Evolutionary conservation across 139 green algal genomes (phyloP), one percentile per base, ranked within the genome.

Genomic region (Chlorella sp.): DNA sequence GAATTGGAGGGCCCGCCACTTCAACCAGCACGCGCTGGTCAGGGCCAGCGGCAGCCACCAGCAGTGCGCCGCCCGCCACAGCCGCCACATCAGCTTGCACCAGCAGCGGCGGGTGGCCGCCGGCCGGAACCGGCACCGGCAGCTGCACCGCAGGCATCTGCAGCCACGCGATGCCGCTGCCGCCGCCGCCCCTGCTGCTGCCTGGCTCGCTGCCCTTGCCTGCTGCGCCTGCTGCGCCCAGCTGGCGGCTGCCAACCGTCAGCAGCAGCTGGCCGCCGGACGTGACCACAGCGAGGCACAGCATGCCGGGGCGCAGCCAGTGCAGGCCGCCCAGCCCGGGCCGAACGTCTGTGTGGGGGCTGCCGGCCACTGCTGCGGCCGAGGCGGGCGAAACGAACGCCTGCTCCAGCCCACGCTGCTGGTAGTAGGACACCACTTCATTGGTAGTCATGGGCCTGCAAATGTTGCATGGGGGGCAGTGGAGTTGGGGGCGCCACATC

Each of bases 231-330:
- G 60, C 60, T 26, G 34, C 22, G n/a, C 11, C 36, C 40, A 56
- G 36, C 48, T 24, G 38, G 7, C 67, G 22, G 67, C 67, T 41
- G 34, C 69, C 77, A 3, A 43, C 11, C 28, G 77, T 43, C 19
- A 51, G 32, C 20, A 76, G 64, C 43, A 84, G 64, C 32, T n/a
- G 13, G 1, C 79, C 79, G 1, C 24, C 64, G 4, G 79, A 48
- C 0, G 79, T 76, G n/a, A 84, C 79, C 0, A 46, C 79, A 16
- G 79, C 77, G 1, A 83, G 22, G 40, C 77, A 83, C 43, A 78
- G 72, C 43, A 78, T 44, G 26, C 70, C 70, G 6, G 70, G 70
- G 26, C 70, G 70, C 70, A 77, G 70, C 70, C 70, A 77, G 70
- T 77, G 70, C 70, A 77, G 26, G 51, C 51, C 51, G 26, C 28